Percentiles rank a stretch among this genome's conserved stretches.
Evolutionary conservation across 768 basidiomycete species (phyloP).

Genomic region (Lentinula aciculospora): DNA sequence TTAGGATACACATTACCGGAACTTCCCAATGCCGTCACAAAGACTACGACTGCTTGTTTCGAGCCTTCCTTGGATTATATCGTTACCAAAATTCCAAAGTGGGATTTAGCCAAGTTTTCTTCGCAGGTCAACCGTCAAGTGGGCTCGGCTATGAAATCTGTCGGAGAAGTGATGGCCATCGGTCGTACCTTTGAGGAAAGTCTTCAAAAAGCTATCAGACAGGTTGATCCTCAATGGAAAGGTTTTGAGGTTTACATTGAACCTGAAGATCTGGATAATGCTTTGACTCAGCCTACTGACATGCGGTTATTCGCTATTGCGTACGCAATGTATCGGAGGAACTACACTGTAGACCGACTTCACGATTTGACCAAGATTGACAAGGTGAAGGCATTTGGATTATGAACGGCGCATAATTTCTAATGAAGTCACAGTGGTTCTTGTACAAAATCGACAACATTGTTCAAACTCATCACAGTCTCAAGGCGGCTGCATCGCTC

Average conservation of each 20-base stretch:
- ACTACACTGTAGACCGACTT: slow-evolving; percentile 83
- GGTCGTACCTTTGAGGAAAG: slow-evolving; percentile 99
- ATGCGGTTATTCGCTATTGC: slow-evolving; percentile 96
- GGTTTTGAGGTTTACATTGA: slow-evolving; percentile 95
- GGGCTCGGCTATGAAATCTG: slow-evolving; percentile 98
- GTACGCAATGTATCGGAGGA: slow-evolving; percentile 93
- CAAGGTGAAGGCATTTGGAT: slow-evolving; percentile 49
- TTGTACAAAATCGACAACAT: slow-evolving; percentile 99
- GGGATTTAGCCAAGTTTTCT: slow-evolving; percentile 98
- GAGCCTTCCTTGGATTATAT: slow-evolving; percentile 99
- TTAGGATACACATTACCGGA: slow-evolving; percentile 97
- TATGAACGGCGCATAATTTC: neutral
- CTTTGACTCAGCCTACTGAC: slow-evolving; percentile 83
- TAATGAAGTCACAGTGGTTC: slow-evolving; percentile 67
- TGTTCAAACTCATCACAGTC: slow-evolving; percentile 74
- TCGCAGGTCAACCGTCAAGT: slow-evolving; percentile 90
- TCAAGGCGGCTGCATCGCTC: slow-evolving; percentile 67
- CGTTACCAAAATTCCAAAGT: slow-evolving; percentile 99
- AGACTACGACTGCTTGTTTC: slow-evolving; percentile 98
- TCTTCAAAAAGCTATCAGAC: slow-evolving; percentile 95
- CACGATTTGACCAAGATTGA: slow-evolving; percentile 98
- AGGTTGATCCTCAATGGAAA: slow-evolving; percentile 94
- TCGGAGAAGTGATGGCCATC: slow-evolving; percentile 99
- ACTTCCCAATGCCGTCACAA: slow-evolving; percentile 97
- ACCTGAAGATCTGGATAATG: slow-evolving; percentile 79